Base-by-base conservation (phyloP, 179 eudicot genomes). In the Sideroxylon spinosum region DNA sequence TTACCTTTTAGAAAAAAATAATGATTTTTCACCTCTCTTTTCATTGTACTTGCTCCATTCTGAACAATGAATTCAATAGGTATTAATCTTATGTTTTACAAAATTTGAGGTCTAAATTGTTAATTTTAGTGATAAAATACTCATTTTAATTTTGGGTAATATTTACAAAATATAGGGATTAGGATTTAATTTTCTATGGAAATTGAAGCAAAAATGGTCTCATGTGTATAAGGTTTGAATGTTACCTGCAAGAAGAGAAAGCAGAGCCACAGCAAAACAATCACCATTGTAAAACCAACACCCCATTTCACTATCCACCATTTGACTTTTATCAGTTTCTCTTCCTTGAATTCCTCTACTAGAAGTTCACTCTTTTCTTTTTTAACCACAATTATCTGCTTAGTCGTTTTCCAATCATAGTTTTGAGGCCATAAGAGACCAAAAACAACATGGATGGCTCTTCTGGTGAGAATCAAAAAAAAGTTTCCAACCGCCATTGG, bases 221-320 rank as follows among this genome's bases (percentile, higher is more conserved):
- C 56, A 9, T 9, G 2, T 14, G 12, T 0, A 52, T 8, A 1
- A 14, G 16, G 56, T 52, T 52, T 44, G 22, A 76, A 59, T 74
- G 44, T 59, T 88, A 90, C 98, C 89, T 79, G 97, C 98, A 57
- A 97, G 97, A 80, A 95, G 97, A 68, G 93, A 90, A 29, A 95
- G 90, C 62, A 83, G 74, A 79, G 98, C 98, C 98, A 95, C 6
- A 95, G 78, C 6, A 95, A 63, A 46, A 84, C 88, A 77, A 95
- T 93, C 44, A 93, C 86, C 55, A 81, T 29, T 66, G 98, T 90
- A 56, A 95, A 93, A 69, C 92, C 98, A 86, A 95, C 79, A n/a
- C 98, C 98, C 98, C 98, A 93, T 90, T 88, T 95, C 23, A 95
- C 79, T 44, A 95, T 93, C 98, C 98, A 95, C 12, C 80, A 7